Base-by-base conservation (phyloP, 495 filamentous ascomycete genomes). In the Paragyromitra xinjiangensis region DNA sequence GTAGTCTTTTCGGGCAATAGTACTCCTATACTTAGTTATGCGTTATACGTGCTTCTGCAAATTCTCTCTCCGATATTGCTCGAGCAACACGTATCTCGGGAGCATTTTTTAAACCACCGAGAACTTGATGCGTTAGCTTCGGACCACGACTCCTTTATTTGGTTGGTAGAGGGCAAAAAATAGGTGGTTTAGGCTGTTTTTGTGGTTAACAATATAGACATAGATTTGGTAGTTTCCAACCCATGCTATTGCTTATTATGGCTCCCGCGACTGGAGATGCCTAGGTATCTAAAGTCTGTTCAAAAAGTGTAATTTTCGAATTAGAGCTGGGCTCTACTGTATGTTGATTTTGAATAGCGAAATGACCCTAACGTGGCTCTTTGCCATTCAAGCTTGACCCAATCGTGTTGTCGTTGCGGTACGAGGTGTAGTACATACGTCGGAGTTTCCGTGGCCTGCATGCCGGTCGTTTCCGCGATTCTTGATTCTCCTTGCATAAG, bases 21-120 rank as follows among this genome's bases (percentile, higher is more conserved):
- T 11, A 5, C 19, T 24, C 9, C 11, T 53, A 19, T 6, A 62
- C 5, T 40, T n/a, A n/a, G 2, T 22, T 26, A 5, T 63, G 37
- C 11, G 59, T 9, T 42, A 39, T 63, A 42, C 59, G 22, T 63
- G 29, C 39, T 59, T 59, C 14, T 59, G 14, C 34, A 63, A 63
- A 63, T 63, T 22, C 19, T 22, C n/a, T 22, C n/a, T 24, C 14
- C 29, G 16, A 22, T 63, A 63, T 63, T 24, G 9, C 37, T 19
- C 3, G n/a, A n/a, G 1, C 16, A 63, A 12, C 39, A 63, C 14
- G 19, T n/a, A 29, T 22, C 16, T 61, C 29, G 29, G 11, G 26
- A 14, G 9, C 9, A 9, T 14, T 3, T 8, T 29, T 9, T 24
- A 58, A 58, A 58, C 11, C 7, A 34, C 55, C 55, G 50, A 53